These are phyloP conservation scores for Nannochloropsis oceanica DNA, from an alignment of 108 stramenopile genomes.

Conservation along the genomic window DNA sequence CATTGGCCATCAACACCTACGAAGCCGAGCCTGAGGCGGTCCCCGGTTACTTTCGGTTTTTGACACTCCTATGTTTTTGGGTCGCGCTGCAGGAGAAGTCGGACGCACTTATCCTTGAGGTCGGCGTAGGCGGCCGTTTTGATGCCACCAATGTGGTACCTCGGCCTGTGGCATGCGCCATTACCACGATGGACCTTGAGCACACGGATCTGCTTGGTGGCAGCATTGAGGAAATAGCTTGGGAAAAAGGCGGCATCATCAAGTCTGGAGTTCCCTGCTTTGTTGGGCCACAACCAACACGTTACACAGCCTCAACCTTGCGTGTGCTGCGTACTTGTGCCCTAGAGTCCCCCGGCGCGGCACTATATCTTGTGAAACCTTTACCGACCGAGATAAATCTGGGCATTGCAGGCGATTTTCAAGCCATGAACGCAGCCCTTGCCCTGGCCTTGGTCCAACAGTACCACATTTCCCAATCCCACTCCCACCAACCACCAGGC, in stretches of 20 bases:
- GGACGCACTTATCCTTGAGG: slow-evolving; percentile 70
- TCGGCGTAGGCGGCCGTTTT: slow-evolving; percentile 84
- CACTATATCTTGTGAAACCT: slow-evolving; percentile 1
- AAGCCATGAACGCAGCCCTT: slow-evolving; percentile 13
- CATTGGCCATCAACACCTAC: background rate
- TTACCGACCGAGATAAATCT: background rate
- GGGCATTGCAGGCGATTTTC: slow-evolving; percentile 18
- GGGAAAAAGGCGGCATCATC: slow-evolving; percentile 87
- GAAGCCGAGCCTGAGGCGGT: slow-evolving; percentile 17
- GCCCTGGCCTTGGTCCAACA: slow-evolving; percentile 1
- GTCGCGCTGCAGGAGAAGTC: slow-evolving; percentile 30
- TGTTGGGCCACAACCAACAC: slow-evolving; percentile 12
- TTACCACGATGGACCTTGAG: slow-evolving; percentile 59
- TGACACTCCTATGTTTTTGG: slow-evolving; percentile 61
- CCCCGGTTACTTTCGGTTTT: slow-evolving; percentile 76
- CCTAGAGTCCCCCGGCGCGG: background rate
- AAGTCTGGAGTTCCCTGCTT: slow-evolving; percentile 20
- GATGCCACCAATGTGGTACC: slow-evolving; percentile 76
- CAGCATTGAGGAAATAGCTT: slow-evolving; percentile 68
- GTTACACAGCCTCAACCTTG: background rate
- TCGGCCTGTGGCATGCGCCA: slow-evolving; percentile 4
- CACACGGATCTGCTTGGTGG: slow-evolving; percentile 69
- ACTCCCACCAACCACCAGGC: background rate
- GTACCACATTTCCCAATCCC: background rate
- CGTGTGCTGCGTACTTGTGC: background rate